Evolutionary conservation across 106 monocot genomes (phyloP).

Genomic region (Narthecium ossifragum): DNA sequence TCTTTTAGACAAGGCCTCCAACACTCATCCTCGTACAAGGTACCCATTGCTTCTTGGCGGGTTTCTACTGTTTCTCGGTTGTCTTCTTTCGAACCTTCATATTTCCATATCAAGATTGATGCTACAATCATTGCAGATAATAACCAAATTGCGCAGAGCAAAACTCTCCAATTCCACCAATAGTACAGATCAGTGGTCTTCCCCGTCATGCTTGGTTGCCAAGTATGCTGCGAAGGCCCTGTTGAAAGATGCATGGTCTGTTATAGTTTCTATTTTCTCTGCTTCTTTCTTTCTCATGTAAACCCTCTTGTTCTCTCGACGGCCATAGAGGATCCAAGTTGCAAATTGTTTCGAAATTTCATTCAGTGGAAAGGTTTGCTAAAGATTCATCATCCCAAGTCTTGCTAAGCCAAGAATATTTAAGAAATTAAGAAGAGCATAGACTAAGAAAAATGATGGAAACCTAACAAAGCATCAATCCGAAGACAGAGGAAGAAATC

Average conservation of each 20-base stretch:
- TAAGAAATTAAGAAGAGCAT: too few species aligned
- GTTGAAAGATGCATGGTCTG: conserved; percentile 44
- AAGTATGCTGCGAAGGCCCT: conserved; percentile 36
- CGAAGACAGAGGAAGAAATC: too few species aligned
- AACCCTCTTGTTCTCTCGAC: too few species aligned
- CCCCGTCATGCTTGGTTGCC: conserved; percentile 39
- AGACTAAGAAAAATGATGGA: too few species aligned
- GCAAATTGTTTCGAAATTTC: too few species aligned
- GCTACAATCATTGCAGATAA: conserved; percentile 39
- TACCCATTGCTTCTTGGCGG: conserved; percentile 14
- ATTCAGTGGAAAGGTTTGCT: too few species aligned
- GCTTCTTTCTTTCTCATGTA: too few species aligned
- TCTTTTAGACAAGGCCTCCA: conserved; percentile 72
- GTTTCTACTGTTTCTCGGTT: conserved; percentile 7
- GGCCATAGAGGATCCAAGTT: too few species aligned
- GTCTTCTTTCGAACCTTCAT: conserved; percentile 30
- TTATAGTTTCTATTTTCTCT: too few species aligned
- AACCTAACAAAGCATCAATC: too few species aligned
- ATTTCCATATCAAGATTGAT: conserved; percentile 52
- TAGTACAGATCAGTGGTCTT: conserved; percentile 35
- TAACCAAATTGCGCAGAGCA: conserved; percentile 51
- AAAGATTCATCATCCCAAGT: too few species aligned
- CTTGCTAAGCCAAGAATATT: too few species aligned
- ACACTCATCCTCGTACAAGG: conserved; percentile 49
- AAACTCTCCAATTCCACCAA: conserved; percentile 77